Percentiles rank a stretch among this genome's conserved stretches.
phyloP scores from a whole-genome alignment of 2,329 filamentous ascomycete species.

The Conoideocrella luteorostrata region DNA sequence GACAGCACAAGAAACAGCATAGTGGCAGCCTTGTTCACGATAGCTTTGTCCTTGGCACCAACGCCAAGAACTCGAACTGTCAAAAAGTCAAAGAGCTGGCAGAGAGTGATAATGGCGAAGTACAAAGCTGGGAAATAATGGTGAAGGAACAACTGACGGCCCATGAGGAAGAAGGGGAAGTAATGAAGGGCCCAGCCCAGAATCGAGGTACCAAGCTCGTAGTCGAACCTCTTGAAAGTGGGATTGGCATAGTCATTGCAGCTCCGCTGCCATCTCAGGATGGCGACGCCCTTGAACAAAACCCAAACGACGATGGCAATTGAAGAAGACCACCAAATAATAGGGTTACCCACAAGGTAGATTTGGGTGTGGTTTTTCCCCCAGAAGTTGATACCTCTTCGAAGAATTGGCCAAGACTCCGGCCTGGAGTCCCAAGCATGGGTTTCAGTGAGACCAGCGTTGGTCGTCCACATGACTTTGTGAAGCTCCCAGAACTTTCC shows the following conservation, averaged over 20 bases:
- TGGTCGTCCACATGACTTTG: constrained; percentile 98
- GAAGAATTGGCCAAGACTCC: constrained; percentile 83
- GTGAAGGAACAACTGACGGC: constrained; percentile 94
- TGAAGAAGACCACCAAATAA: constrained; percentile 91
- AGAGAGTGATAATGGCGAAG: constrained; percentile 85
- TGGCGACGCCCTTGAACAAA: constrained; percentile 77
- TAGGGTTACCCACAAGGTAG: constrained; percentile 89
- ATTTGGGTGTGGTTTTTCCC: constrained; percentile 89
- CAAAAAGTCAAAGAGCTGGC: constrained; percentile 81
- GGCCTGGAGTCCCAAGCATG: constrained; percentile 98
- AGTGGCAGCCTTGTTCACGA: constrained; percentile 68
- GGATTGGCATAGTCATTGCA: constrained; percentile 77
- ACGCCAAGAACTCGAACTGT: constrained; percentile 65
- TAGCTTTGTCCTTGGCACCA: constrained; percentile 58
- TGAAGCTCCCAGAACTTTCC: constrained; percentile 98
- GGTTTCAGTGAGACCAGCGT: constrained; percentile 90
- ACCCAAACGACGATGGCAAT: constrained; percentile 70
- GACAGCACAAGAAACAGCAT: constrained; percentile 68
- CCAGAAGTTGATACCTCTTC: constrained; percentile 99
- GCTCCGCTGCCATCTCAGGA: constrained; percentile 91
- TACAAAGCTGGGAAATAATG: constrained; percentile 97
- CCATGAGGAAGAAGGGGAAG: constrained; percentile 98
- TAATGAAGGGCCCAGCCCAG: constrained; percentile 97
- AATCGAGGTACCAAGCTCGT: constrained; percentile 84
- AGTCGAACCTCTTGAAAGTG: constrained; percentile 94